phyloP scores from a whole-genome alignment of 1,284 basidiomycete genomes.

The Amylostereum chailletii region DNA sequence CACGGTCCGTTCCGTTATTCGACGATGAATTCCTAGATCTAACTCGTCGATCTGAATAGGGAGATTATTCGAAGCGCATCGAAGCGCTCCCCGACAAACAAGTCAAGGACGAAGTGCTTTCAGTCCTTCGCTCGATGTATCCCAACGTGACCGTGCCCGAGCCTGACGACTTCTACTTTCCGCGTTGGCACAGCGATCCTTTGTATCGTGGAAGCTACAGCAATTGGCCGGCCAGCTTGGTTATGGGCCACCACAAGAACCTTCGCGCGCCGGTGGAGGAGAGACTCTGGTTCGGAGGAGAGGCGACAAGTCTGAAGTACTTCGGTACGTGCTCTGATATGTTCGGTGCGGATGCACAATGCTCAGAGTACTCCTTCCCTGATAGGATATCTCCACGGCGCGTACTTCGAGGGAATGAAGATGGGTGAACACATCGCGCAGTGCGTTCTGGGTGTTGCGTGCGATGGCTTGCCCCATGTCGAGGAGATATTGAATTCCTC shows the following conservation, averaged over 20 bases:
- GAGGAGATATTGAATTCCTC: conserved; percentile 9
- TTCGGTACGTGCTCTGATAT: conserved; percentile 32
- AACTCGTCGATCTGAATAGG: conserved; percentile 22
- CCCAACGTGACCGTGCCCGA: conserved; percentile 31
- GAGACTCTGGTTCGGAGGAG: conserved; percentile 56
- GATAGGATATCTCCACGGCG: conserved; percentile 27
- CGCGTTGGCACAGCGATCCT: conserved; percentile 39
- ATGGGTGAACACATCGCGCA: conserved; percentile 10
- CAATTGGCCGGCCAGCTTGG: conserved; percentile 51
- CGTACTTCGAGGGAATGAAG: conserved; percentile 24
- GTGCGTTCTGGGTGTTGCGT: conserved; percentile 6
- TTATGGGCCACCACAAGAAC: conserved; percentile 44
- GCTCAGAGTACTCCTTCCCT: not conserved
- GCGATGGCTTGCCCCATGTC: conserved; percentile 7
- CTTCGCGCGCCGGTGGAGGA: conserved; percentile 45
- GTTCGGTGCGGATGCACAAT: not conserved
- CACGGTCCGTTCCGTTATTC: conserved; percentile 32
- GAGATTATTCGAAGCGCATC: conserved; percentile 49
- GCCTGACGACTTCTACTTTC: conserved; percentile 39
- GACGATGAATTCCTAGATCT: not conserved
- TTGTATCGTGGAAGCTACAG: conserved; percentile 51
- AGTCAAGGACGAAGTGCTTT: conserved; percentile 44
- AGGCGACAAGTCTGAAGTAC: conserved; percentile 50
- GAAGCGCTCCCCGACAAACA: conserved; percentile 40
- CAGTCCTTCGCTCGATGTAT: conserved; percentile 49